phyloP scores from a whole-genome alignment of 2,329 filamentous ascomycete genomes.

The Hypoxylon sp. region DNA sequence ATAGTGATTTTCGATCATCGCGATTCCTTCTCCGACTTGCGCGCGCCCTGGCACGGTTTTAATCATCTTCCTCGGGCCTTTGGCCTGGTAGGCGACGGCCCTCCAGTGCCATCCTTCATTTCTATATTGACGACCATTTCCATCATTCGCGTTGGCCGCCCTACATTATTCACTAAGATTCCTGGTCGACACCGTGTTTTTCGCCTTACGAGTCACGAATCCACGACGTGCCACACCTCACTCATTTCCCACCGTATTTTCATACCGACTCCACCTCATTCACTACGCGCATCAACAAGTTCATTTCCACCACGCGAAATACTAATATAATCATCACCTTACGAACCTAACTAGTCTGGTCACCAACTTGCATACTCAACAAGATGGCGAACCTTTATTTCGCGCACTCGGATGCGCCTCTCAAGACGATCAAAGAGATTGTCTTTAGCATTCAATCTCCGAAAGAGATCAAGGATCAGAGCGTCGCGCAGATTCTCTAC shows the following conservation, averaged over 20 bases:
- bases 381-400: slow-evolving; percentile 95
- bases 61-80: slow-evolving; percentile 54
- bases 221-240: slow-evolving; percentile 37
- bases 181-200: slow-evolving; percentile 9
- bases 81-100: slow-evolving; percentile 59
- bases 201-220: slow-evolving; percentile 47
- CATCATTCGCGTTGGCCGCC: slow-evolving; percentile 52
- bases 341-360: not conserved
- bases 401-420: slow-evolving; percentile 90
- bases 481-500: slow-evolving; percentile 94
- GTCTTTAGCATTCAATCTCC: slow-evolving; percentile 98
- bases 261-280: slow-evolving; percentile 25
- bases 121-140: slow-evolving; percentile 50
- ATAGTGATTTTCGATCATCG: slow-evolving; percentile 57
- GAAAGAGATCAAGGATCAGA: slow-evolving; percentile 99
- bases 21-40: slow-evolving; percentile 44
- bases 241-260: slow-evolving; percentile 31
- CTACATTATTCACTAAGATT: slow-evolving; percentile 41
- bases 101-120: slow-evolving; percentile 60
- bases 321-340: slow-evolving; percentile 1
- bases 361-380: slow-evolving; percentile 52
- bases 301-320: slow-evolving; percentile 1
- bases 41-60: slow-evolving; percentile 48
- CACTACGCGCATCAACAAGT: slow-evolving; percentile 16
- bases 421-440: slow-evolving; percentile 98